Conservation (phyloP, 2,329 filamentous ascomycete species). For the Albifimbria verrucaria region DNA sequence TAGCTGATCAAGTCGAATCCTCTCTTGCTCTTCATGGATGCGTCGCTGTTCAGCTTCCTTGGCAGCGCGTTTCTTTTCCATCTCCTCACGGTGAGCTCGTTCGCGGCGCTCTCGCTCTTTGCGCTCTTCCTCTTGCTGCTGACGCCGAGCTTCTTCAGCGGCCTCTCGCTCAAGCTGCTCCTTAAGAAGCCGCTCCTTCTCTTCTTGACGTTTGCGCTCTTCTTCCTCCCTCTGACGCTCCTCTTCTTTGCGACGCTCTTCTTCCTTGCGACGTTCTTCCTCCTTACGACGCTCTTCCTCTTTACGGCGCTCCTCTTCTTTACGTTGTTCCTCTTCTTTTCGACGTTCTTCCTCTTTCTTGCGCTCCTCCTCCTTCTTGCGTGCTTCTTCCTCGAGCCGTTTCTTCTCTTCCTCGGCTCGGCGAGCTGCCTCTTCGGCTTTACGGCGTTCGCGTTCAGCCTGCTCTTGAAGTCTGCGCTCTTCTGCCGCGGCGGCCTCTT, state of each 20-base stretch:
- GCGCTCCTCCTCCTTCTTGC: conserved; percentile 27
- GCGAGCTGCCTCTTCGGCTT: conserved; percentile 21
- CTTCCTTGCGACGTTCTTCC: conserved; percentile 23
- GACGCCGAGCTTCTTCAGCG: conserved; percentile 45
- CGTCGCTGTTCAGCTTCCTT: conserved; percentile 50
- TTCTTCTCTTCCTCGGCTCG: conserved; percentile 27
- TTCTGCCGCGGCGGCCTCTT: conserved; percentile 12
- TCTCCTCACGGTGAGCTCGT: conserved; percentile 38
- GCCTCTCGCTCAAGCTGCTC: conserved; percentile 46
- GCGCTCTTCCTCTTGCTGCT: conserved; percentile 50
- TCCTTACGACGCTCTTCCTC: conserved; percentile 22
- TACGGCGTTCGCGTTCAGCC: conserved; percentile 13
- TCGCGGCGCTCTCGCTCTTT: conserved; percentile 47
- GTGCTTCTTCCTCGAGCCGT: conserved; percentile 18
- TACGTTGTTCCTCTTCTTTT: conserved; percentile 22
- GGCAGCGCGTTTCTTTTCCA: conserved; percentile 46
- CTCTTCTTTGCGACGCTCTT: conserved; percentile 29
- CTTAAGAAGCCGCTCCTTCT: conserved; percentile 42
- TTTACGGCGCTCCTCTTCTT: not conserved
- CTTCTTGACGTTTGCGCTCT: conserved; percentile 36
- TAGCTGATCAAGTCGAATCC: conserved; percentile 51
- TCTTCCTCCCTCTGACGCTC: conserved; percentile 35
- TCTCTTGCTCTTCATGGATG: conserved; percentile 52
- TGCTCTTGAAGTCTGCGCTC: conserved; percentile 2
- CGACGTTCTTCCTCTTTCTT: conserved; percentile 16